Evolutionary conservation across 148 eudicot species (phyloP), one percentile per base, ranked within the genome.

Genomic region (Amaranthus cruentus): DNA sequence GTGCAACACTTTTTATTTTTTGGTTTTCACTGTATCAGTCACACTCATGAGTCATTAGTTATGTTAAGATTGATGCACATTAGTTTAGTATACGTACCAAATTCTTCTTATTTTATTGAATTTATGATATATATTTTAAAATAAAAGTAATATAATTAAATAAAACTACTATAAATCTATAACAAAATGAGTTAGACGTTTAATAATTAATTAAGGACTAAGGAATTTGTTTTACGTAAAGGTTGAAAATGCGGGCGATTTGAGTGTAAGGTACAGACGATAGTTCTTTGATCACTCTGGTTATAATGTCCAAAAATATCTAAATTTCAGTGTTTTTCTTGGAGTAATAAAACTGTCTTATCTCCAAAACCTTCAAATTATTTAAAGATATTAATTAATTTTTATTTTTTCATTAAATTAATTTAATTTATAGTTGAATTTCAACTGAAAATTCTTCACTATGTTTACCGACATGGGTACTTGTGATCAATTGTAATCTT

Each of bases 291-390:
- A 28, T 28, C 38, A 28, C 38, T 28, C 38, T 46, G 75, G 69
- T 50, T 69, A 28, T 49, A 72, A 21, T 66, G 77, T 77, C 80
- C 82, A 77, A 76, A 81, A 62, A 48, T 38, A 70, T 78, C 78
- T 86, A 75, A 82, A 86, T 62, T 88, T 88, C 88, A 81, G 91
- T 84, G 88, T 81, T 70, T 82, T 75, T 76, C 87, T 85, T 80
- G 90, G 80, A 82, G 87, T 76, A 80, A 83, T 76, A 59, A 78
- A 75, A 83, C 62, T 77, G 77, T 73, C 82, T 81, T 73, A 54
- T 76, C 83, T 63, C 48, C 48, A 67, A 66, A 77, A 69, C 54
- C 59, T n/a, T 5, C 59, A 59, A 70, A 66, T 70, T 55, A 62
- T 11, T 49, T 42, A 43, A 47, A 28, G 38, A 28, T 28, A 28